Conservation (phyloP, 1,284 basidiomycete genomes). For the Sanguinoderma infundibulare region DNA sequence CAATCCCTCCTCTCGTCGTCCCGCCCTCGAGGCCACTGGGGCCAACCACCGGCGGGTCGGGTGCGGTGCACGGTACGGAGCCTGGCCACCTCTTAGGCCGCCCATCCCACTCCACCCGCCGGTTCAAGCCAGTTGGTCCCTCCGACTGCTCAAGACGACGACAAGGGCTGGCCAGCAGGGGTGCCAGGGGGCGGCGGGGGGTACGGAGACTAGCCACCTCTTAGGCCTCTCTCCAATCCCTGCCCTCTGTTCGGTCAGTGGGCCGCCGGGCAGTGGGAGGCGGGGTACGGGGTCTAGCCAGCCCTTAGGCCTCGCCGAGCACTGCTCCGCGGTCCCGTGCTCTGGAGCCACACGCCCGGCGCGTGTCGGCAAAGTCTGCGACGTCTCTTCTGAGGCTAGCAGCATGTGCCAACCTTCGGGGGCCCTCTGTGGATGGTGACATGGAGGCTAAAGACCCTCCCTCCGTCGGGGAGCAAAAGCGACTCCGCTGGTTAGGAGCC, state of each 20-base stretch:
- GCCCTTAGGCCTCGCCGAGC: not conserved
- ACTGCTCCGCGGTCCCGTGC: not conserved
- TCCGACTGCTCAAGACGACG: not conserved
- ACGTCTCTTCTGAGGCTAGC: not conserved
- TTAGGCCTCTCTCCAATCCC: not conserved
- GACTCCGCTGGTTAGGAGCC: not conserved
- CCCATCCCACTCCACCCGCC: not conserved
- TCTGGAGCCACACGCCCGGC: not conserved
- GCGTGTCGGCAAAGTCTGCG: slow-evolving; percentile 1
- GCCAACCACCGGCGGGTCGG: not conserved
- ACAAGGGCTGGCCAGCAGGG: not conserved
- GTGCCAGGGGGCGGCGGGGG: not conserved
- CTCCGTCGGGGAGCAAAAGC: not conserved
- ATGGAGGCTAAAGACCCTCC: slow-evolving; percentile 1
- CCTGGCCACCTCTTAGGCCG: not conserved
- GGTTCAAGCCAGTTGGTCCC: not conserved
- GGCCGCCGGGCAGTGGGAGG: not conserved
- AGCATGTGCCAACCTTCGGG: not conserved
- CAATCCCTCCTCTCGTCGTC: not conserved
- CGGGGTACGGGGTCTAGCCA: not conserved
- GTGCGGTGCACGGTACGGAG: not conserved
- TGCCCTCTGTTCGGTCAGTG: not conserved
- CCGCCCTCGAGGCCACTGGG: not conserved
- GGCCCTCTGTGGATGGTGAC: not conserved
- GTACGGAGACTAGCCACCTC: not conserved